A percentile compares a stretch with the other conserved stretches of the same genome.
phyloP scores from a whole-genome alignment of 768 basidiomycete genomes.

The Collybiopsis luxurians region DNA sequence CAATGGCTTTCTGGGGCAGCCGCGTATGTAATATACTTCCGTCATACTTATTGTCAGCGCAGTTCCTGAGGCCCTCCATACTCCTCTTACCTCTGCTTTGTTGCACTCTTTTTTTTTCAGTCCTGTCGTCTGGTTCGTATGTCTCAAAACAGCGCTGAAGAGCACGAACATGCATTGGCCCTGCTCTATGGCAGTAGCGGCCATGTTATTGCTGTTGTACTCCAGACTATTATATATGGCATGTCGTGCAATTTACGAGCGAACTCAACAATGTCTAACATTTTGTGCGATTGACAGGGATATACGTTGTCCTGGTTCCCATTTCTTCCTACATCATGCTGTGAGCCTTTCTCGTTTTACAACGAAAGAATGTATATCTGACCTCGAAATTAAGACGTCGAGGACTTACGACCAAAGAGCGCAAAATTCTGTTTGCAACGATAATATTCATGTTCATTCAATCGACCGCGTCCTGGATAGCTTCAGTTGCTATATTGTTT shows the following conservation, averaged over 20 bases:
- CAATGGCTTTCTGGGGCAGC: too few relatives aligned
- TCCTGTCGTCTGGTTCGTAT: too few relatives aligned
- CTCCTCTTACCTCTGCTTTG: too few relatives aligned
- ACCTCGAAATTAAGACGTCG: not conserved
- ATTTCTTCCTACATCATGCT: not conserved
- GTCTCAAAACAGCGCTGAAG: not conserved
- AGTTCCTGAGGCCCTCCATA: too few relatives aligned
- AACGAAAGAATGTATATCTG: too few relatives aligned
- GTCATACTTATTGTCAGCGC: too few relatives aligned
- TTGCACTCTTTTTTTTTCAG: too few relatives aligned
- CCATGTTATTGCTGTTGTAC: not conserved
- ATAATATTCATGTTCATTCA: conserved; percentile 3
- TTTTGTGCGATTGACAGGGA: not conserved
- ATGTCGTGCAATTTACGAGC: not conserved
- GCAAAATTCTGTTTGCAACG: conserved; percentile 3
- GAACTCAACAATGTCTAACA: too few relatives aligned
- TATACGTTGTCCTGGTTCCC: conserved; percentile 2
- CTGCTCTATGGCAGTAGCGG: not conserved
- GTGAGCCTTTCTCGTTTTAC: not conserved
- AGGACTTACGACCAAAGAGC: not conserved
- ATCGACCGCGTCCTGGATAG: not conserved
- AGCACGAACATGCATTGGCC: not conserved
- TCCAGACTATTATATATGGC: not conserved
- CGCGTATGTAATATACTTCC: too few relatives aligned
- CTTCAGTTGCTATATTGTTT: not conserved